Evolutionary conservation across 1,284 basidiomycete species (phyloP).

Genomic region (Irpex rosettiformis): DNA sequence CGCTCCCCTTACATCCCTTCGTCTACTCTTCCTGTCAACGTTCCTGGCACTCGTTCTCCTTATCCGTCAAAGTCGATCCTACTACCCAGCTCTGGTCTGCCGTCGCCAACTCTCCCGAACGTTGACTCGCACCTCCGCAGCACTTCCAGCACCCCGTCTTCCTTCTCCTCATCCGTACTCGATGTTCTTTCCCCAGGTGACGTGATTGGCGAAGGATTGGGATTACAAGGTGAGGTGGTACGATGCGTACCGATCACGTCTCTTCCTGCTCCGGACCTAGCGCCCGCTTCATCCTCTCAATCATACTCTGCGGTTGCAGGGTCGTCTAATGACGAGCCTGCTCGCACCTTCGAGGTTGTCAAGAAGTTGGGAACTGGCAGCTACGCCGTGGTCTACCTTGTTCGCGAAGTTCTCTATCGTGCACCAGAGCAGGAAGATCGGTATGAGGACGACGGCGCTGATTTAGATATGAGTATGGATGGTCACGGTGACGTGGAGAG

Average conservation of each 20-base stretch:
- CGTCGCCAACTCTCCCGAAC: conserved; percentile 12
- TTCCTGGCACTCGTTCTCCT: conserved; percentile 24
- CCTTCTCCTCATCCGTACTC: conserved; percentile 45
- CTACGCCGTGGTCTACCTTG: conserved; percentile 93
- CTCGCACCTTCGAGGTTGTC: conserved; percentile 78
- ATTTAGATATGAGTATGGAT: conserved; percentile 49
- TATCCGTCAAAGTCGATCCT: conserved; percentile 20
- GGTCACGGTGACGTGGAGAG: conserved; percentile 11
- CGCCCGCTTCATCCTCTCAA: conserved; percentile 19
- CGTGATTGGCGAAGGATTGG: conserved; percentile 60
- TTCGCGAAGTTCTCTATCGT: conserved; percentile 71
- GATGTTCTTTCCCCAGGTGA: conserved; percentile 72
- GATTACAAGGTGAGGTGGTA: conserved; percentile 61
- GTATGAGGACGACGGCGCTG: conserved; percentile 52
- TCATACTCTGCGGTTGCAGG: conserved; percentile 19
- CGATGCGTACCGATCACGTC: conserved; percentile 41
- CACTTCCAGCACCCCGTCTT: conserved; percentile 33
- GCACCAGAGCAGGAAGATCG: conserved; percentile 34
- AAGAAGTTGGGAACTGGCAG: conserved; percentile 83
- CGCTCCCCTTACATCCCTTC: conserved; percentile 27
- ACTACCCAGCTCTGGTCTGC: conserved; percentile 14
- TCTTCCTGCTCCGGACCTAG: conserved; percentile 9
- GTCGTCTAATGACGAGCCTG: conserved; percentile 44
- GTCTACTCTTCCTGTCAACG: conserved; percentile 15
- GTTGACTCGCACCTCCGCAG: conserved; percentile 18